Percentiles rank a stretch among this genome's conserved stretches.
phyloP scores from a whole-genome alignment of 2,329 filamentous ascomycete genomes.

The Hymenoscyphus scutula region DNA sequence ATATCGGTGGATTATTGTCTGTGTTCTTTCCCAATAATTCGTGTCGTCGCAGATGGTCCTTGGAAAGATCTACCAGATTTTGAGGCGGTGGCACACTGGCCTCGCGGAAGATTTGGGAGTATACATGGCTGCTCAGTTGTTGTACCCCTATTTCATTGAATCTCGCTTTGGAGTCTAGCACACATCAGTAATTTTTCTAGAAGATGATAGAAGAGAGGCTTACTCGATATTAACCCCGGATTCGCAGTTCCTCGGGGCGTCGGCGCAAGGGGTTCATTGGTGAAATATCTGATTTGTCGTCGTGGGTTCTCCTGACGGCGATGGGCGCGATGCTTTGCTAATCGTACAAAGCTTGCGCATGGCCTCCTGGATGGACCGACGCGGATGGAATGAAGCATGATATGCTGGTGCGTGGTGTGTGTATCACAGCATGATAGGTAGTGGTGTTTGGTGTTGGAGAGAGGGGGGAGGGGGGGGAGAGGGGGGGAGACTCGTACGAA shows the following conservation, averaged over 20 bases:
- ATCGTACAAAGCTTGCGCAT: constrained; percentile 48
- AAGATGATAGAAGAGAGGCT: not conserved
- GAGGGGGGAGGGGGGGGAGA: not conserved
- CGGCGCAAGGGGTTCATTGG: constrained; percentile 23
- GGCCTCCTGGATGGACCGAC: constrained; percentile 32
- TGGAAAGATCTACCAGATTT: constrained; percentile 75
- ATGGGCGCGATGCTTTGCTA: constrained; percentile 49
- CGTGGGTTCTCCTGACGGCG: constrained; percentile 25
- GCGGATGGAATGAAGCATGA: constrained; percentile 35
- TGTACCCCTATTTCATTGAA: constrained; percentile 95
- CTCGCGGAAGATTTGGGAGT: constrained; percentile 75
- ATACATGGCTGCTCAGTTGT: constrained; percentile 81
- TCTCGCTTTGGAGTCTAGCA: constrained; percentile 54
- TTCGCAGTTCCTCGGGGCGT: constrained; percentile 8
- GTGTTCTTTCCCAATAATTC: constrained; percentile 88
- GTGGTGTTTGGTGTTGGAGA: not conserved
- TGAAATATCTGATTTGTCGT: constrained; percentile 45
- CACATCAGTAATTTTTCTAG: constrained; percentile 13
- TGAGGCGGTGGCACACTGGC: constrained; percentile 55
- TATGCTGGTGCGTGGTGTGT: constrained; percentile 28
- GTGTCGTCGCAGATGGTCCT: constrained; percentile 79
- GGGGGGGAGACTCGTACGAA: constrained; percentile 1
- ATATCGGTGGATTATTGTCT: constrained; percentile 71
- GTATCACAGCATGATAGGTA: constrained; percentile 28
- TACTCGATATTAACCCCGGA: constrained; percentile 22